These are phyloP conservation scores for Thuidium tamariscinum DNA, from an alignment of 225 moss, liverwort and hornwort species.

Conservation along the genomic window DNA sequence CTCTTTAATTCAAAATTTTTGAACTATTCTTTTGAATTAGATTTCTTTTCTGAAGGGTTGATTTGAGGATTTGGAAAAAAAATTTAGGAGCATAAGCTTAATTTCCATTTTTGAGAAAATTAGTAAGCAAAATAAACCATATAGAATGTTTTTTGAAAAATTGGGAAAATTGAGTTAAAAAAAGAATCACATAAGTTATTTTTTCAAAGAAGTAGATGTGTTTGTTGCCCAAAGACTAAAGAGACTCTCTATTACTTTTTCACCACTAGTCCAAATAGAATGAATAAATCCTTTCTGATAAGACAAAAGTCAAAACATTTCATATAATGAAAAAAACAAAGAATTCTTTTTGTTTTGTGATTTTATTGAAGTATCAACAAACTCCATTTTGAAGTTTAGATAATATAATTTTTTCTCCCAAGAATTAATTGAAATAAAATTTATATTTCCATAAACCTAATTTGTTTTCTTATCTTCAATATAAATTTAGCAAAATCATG, in stretches of 20 bases:
- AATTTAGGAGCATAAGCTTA: too few species aligned
- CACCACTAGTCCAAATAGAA: neutral
- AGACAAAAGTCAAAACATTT: neutral
- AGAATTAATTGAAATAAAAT: rapidly evolving
- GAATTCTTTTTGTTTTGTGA: neutral
- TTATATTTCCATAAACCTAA: rapidly evolving
- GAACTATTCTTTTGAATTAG: neutral
- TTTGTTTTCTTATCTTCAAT: neutral
- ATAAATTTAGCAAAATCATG: rapidly evolving
- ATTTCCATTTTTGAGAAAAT: too few species aligned
- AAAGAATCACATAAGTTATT: neutral
- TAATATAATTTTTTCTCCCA: rapidly evolving
- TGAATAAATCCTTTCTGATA: rapidly evolving
- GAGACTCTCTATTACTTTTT: neutral
- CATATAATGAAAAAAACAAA: neutral
- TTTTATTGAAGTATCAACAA: too few species aligned
- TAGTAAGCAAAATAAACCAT: neutral
- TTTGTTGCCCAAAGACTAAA: neutral
- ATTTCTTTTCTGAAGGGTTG: neutral
- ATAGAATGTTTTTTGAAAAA: neutral
- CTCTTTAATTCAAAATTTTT: too few species aligned
- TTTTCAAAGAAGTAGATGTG: neutral
- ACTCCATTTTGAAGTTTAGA: neutral
- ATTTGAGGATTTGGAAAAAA: neutral
- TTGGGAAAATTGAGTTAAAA: neutral